Evolutionary conservation across 2,329 filamentous ascomycete species (phyloP).

Genomic region (Apiospora phragmitis): DNA sequence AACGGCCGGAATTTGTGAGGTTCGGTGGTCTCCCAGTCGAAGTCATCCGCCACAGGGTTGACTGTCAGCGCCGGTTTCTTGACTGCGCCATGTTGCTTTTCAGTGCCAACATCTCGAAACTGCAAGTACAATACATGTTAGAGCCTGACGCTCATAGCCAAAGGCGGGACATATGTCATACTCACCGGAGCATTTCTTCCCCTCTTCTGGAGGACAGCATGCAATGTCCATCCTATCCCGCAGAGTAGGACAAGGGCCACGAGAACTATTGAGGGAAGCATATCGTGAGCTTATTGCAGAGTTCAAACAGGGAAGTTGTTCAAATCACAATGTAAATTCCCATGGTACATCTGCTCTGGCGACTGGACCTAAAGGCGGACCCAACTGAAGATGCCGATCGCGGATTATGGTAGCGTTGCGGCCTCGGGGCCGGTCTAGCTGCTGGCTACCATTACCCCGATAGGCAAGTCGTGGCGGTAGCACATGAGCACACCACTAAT

Average conservation of each 20-base stretch:
- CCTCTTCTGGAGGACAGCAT: neutral
- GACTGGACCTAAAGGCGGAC: neutral
- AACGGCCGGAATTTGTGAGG: conserved; percentile 47
- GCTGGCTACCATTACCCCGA: conserved; percentile 1
- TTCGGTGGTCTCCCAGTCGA: conserved; percentile 41
- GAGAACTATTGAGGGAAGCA: neutral
- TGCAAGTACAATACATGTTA: neutral
- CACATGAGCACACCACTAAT: neutral
- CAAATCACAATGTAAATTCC: too few relatives aligned
- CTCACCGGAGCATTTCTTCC: neutral
- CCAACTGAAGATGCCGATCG: neutral
- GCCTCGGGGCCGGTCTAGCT: neutral
- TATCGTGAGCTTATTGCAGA: neutral
- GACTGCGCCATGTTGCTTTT: neutral
- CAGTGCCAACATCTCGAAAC: neutral
- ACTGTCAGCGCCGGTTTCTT: neutral
- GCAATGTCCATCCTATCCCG: neutral
- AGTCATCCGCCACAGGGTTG: conserved; percentile 20
- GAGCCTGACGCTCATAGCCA: too few relatives aligned
- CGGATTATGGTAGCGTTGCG: neutral
- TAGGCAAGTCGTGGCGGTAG: conserved; percentile 1
- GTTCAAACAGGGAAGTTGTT: neutral
- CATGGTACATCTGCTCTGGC: neutral
- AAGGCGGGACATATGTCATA: neutral
- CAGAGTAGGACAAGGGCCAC: neutral